Conservation (phyloP, 2,329 filamentous ascomycete genomes). For the Tolypocladium sp. region DNA sequence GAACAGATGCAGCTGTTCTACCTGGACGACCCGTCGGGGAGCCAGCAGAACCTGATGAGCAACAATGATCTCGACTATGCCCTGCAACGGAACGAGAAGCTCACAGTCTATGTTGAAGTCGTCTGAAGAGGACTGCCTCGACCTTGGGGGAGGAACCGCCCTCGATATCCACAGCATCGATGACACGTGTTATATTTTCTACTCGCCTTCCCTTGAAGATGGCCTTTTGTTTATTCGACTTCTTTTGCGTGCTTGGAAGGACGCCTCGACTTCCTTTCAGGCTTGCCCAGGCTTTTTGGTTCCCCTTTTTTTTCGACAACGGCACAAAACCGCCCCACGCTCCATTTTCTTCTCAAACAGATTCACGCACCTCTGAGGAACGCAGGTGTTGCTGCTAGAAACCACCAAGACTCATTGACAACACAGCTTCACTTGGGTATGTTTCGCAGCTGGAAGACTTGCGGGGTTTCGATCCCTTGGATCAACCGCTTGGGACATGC, state of each 20-base stretch:
- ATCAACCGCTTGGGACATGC: not conserved
- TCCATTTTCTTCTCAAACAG: not conserved
- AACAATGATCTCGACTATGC: constrained; percentile 76
- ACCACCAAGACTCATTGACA: not conserved
- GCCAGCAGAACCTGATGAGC: constrained; percentile 65
- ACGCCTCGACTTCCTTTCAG: not conserved
- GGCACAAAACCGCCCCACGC: not conserved
- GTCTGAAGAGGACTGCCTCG: constrained; percentile 20
- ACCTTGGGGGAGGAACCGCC: not conserved
- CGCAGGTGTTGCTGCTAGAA: not conserved
- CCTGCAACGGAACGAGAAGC: constrained; percentile 75
- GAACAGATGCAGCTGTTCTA: constrained; percentile 76
- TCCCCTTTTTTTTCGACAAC: not conserved
- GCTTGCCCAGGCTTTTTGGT: not conserved
- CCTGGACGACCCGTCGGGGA: constrained; percentile 71
- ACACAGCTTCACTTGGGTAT: not conserved
- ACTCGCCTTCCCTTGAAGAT: not conserved
- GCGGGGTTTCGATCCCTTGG: not conserved
- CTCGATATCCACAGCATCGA: not conserved
- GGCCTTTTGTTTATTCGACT: not conserved
- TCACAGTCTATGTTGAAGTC: constrained; percentile 64
- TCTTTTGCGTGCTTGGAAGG: not conserved
- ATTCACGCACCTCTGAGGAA: not conserved
- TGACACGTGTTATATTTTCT: not conserved
- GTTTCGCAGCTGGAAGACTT: not conserved